Evolutionary conservation across 306 rosid genomes (phyloP).

Genomic region (Senna siamea): DNA sequence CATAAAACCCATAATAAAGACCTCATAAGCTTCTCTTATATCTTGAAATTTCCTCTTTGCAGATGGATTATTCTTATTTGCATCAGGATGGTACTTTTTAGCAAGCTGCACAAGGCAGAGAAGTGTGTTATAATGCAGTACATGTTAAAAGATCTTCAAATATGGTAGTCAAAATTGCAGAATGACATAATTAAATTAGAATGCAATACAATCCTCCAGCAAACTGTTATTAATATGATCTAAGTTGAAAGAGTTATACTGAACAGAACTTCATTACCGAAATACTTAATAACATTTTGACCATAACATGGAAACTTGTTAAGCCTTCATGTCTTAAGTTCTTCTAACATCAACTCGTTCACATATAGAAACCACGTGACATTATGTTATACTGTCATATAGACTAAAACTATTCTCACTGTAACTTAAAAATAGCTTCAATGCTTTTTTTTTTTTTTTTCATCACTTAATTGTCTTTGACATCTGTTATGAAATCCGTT

Average conservation of each 20-base stretch:
- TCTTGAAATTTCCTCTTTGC: constrained; percentile 90
- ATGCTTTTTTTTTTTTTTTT: not conserved
- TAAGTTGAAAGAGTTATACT: constrained; percentile 6
- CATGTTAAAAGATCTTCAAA: constrained; percentile 30
- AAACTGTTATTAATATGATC: constrained; percentile 20
- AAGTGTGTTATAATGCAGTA: constrained; percentile 35
- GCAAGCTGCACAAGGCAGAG: constrained; percentile 71
- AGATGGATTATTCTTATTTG: constrained; percentile 78
- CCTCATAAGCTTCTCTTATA: constrained; percentile 97
- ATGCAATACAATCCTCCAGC: constrained; percentile 22
- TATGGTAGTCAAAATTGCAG: constrained; percentile 22
- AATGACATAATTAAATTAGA: constrained; percentile 18
- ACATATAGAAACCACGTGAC: constrained; percentile 33
- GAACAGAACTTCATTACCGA: constrained; percentile 14
- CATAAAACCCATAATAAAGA: constrained; percentile 40
- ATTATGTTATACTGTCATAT: constrained; percentile 27
- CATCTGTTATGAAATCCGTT: not conserved
- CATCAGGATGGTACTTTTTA: constrained; percentile 94
- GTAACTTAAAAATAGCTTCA: constrained; percentile 21
- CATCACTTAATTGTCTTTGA: not conserved
- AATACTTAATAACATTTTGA: constrained; percentile 12
- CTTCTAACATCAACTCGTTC: constrained; percentile 17
- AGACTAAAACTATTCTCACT: constrained; percentile 22
- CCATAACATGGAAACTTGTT: constrained; percentile 7
- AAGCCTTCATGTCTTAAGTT: constrained; percentile 14